Percentiles rank a stretch among this genome's conserved stretches.
These are phyloP conservation scores for Psilocybe azurescens DNA, from an alignment of 768 basidiomycete species.

Conservation along the genomic window DNA sequence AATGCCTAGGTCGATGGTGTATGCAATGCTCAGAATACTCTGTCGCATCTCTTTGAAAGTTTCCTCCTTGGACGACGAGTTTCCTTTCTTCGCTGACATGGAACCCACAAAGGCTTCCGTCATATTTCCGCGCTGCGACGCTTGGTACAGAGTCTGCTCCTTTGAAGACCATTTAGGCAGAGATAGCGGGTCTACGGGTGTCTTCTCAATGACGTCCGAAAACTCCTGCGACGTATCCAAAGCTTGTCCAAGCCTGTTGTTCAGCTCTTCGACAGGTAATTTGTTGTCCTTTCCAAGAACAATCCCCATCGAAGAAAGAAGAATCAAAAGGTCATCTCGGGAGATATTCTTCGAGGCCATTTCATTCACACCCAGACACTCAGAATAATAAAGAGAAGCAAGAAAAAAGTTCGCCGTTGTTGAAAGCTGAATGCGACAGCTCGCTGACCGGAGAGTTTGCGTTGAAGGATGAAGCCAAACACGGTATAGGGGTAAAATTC, in stretches of 20 bases:
- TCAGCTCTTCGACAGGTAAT: constrained; percentile 29
- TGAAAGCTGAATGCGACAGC: no score
- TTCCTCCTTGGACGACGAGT: constrained; percentile 27
- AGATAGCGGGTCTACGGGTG: constrained; percentile 19
- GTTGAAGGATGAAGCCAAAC: not conserved
- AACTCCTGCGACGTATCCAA: constrained; percentile 34
- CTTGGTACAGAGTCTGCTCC: constrained; percentile 22
- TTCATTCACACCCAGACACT: not conserved
- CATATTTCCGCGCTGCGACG: constrained; percentile 27
- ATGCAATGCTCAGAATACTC: constrained; percentile 29
- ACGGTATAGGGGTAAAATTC: not conserved
- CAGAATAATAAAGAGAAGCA: no score
- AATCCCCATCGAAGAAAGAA: constrained; percentile 34
- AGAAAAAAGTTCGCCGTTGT: no score
- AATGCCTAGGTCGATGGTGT: constrained; percentile 21
- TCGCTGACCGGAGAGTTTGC: constrained; percentile 14
- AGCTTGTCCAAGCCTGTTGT: constrained; percentile 25
- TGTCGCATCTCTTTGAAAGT: constrained; percentile 37
- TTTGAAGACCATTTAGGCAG: constrained; percentile 21
- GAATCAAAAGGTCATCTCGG: constrained; percentile 31
- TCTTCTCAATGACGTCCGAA: constrained; percentile 20
- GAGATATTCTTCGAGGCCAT: constrained; percentile 19
- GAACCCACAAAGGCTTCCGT: constrained; percentile 23
- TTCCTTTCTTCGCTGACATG: constrained; percentile 18
- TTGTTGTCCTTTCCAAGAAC: constrained; percentile 33